Evolutionary conservation across 179 eudicot genomes (phyloP), one percentile per base, ranked within the genome.

Genomic region (Kewa caespitosa): DNA sequence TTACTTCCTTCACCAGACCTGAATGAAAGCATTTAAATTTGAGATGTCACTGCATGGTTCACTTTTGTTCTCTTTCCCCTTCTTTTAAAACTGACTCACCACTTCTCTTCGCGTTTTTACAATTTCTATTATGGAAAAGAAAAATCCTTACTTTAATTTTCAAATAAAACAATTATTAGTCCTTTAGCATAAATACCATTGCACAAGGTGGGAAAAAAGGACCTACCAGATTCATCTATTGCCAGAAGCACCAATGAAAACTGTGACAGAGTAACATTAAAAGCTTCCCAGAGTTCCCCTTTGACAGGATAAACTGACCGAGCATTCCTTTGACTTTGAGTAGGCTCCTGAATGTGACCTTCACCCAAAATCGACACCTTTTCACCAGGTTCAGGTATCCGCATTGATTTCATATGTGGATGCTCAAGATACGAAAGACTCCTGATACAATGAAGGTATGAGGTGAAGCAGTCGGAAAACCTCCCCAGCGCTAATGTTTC

Each of bases 1-100:
- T 76, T 79, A 93, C 82, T 85, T 94, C 89, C 76, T 87, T 87
- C 78, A 89, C 73, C 75, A 81, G 74, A 70, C 91, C 98, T 96
- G 91, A 80, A 77, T 30, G 60, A 84, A 74, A 76, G 74, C 46
- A 59, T 73, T 57, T 80, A 80, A 68, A 67, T 43, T 61, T 18
- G 61, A 65, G 70, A 64, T 67, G 10, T 31, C 37, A 66, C 31
- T 63, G 30, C 62, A 43, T 70, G 71, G 39, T 69, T 32, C 61
- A 59, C 32, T 38, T 18, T 34, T 33, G 36, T 28, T 8, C 41
- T 34, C 80, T 38, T 34, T 57, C 17, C n/a, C n/a, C n/a, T n/a
- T n/a, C n/a, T n/a, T n/a, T n/a, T n/a, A n/a, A n/a, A n/a, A n/a
- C n/a, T n/a, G n/a, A n/a, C n/a, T n/a, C n/a, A n/a, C n/a, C n/a